phyloP scores from a whole-genome alignment of 1,139 yeast species.

The Geotrichum restrictum region DNA sequence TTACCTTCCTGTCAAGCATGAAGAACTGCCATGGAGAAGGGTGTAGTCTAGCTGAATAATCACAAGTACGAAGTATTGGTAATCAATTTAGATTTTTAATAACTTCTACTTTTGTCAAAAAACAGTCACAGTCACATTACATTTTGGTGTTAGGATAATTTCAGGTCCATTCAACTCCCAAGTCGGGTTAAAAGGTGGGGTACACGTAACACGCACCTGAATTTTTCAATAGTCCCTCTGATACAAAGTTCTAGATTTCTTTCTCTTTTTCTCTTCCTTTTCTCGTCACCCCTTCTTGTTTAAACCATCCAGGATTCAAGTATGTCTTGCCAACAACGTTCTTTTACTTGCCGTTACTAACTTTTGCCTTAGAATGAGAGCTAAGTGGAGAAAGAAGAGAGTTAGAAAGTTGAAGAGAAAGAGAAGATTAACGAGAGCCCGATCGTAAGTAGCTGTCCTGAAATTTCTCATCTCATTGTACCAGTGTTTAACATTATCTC shows the following conservation, averaged over 20 bases:
- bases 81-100: neutral
- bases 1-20: conserved; percentile 51
- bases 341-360: neutral
- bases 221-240: neutral
- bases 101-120: neutral
- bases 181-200: neutral
- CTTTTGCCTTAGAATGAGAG: conserved; percentile 31
- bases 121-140: conserved; percentile 1
- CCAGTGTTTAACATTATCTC: neutral
- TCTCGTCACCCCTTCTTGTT: conserved; percentile 14
- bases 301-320: conserved; percentile 13
- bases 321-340: neutral
- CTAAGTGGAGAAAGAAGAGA: conserved; percentile 95
- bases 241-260: neutral
- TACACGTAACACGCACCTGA: neutral
- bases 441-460: conserved; percentile 43
- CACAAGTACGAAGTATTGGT: neutral
- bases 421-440: conserved; percentile 99
- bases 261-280: conserved; percentile 9
- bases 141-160: neutral
- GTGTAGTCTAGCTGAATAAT: conserved; percentile 38
- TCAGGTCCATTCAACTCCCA: no score
- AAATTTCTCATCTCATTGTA: neutral
- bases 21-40: conserved; percentile 57
- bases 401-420: conserved; percentile 99